Conservation (phyloP, 495 filamentous ascomycete genomes). For the Hypoxylon perforatum region DNA sequence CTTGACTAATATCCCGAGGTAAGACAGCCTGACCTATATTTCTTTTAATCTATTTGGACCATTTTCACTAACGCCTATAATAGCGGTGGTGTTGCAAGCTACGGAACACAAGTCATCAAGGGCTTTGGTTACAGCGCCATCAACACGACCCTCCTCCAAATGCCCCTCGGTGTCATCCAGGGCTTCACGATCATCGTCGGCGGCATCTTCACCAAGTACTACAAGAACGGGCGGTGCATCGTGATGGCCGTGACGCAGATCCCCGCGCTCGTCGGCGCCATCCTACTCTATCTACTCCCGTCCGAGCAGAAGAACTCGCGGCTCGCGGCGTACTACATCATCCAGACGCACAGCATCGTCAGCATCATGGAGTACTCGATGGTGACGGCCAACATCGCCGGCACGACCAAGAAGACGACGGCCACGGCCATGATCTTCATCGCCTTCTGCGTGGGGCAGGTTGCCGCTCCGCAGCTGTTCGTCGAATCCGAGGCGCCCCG, state of each 20-base stretch:
- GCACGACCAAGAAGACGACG: too few species aligned
- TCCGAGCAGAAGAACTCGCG: neutral
- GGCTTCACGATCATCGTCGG: neutral
- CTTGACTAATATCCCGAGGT: constrained; percentile 5
- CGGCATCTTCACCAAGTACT: constrained; percentile 1
- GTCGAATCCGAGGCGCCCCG: too few species aligned
- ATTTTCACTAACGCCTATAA: too few species aligned
- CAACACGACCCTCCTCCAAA: constrained; percentile 13
- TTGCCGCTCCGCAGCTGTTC: too few species aligned
- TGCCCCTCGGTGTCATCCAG: constrained; percentile 9
- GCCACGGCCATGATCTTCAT: too few species aligned
- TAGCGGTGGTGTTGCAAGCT: constrained; percentile 12
- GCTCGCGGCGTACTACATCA: constrained; percentile 14
- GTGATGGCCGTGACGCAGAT: constrained; percentile 12
- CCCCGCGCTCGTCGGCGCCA: constrained; percentile 7
- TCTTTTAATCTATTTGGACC: too few species aligned
- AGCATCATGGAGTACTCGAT: constrained; percentile 18
- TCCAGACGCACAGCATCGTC: constrained; percentile 12
- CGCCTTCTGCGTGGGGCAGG: too few species aligned
- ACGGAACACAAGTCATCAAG: constrained; percentile 15
- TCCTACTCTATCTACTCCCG: constrained; percentile 10
- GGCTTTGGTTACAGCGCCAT: constrained; percentile 13
- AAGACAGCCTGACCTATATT: too few species aligned
- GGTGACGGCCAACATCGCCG: neutral
- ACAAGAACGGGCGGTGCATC: constrained; percentile 14